A percentile compares a stretch with the other conserved stretches of the same genome.
Evolutionary conservation across 176 grass and related monocot species (phyloP).

Genomic region (Avena atlantica): DNA sequence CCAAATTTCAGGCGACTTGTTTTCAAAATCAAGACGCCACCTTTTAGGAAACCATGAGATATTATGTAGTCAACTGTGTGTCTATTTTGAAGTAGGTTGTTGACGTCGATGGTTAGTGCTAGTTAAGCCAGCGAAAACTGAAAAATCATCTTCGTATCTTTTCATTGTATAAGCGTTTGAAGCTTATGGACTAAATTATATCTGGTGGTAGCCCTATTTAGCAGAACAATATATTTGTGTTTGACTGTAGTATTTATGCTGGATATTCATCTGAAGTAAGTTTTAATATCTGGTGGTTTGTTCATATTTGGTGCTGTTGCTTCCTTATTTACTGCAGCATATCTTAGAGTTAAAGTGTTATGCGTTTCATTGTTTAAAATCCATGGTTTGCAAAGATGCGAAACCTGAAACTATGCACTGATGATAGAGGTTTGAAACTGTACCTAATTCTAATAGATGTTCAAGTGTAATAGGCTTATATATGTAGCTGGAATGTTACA

Average conservation of each 20-base stretch:
- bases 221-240: constrained; percentile 53
- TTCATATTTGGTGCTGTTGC: constrained; percentile 42
- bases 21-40: no score
- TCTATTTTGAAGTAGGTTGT: no score
- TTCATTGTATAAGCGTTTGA: no score
- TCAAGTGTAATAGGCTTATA: constrained; percentile 44
- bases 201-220: constrained; percentile 67
- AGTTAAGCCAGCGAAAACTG: no score
- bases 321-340: constrained; percentile 20
- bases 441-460: constrained; percentile 45
- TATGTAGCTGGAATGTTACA: constrained; percentile 45
- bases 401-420: constrained; percentile 38
- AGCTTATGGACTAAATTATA: constrained; percentile 55
- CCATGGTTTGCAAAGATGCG: constrained; percentile 36
- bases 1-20: no score
- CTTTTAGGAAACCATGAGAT: no score
- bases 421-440: constrained; percentile 38
- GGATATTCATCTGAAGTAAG: constrained; percentile 40
- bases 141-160: no score
- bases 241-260: constrained; percentile 55
- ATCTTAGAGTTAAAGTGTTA: constrained; percentile 37
- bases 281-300: constrained; percentile 40
- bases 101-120: no score
- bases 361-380: constrained; percentile 11
- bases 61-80: no score